These are phyloP conservation scores for Epichloe baconii DNA, from an alignment of 2,329 filamentous ascomycete species.

Conservation along the genomic window DNA sequence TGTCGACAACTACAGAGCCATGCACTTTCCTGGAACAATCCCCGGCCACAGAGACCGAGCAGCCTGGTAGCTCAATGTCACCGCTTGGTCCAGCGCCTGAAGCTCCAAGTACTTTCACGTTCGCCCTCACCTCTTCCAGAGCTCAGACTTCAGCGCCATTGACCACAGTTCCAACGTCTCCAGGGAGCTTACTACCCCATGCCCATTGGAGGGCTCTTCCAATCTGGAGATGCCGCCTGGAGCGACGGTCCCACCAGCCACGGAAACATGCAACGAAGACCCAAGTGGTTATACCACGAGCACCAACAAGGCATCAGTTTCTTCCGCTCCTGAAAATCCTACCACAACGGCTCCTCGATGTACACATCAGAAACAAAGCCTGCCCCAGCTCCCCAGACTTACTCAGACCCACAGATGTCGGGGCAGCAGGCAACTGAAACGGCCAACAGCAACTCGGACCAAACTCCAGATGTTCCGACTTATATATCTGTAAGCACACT, in stretches of 20 bases:
- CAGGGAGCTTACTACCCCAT: background rate
- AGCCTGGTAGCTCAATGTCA: constrained; percentile 2
- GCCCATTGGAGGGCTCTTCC: background rate
- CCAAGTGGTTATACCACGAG: background rate
- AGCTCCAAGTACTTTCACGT: constrained; percentile 4
- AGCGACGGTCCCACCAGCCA: background rate
- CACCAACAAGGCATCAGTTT: background rate
- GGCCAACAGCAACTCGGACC: constrained; percentile 6
- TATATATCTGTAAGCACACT: constrained; percentile 11
- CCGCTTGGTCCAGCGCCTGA: constrained; percentile 8
- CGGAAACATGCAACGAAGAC: constrained; percentile 1
- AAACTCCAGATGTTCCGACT: constrained; percentile 5
- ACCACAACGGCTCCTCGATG: background rate
- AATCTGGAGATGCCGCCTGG: background rate
- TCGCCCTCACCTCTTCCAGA: background rate
- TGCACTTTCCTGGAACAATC: background rate
- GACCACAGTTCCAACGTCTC: background rate
- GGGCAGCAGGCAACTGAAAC: constrained; percentile 3
- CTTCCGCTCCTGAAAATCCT: background rate
- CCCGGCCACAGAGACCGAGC: background rate
- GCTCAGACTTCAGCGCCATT: background rate
- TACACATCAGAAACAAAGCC: constrained; percentile 2
- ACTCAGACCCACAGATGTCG: background rate
- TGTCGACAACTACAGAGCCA: constrained; percentile 2
- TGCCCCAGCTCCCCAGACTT: constrained; percentile 1